phyloP scores from a whole-genome alignment of 257 asterid genomes.

The Leonotis leonurus region DNA sequence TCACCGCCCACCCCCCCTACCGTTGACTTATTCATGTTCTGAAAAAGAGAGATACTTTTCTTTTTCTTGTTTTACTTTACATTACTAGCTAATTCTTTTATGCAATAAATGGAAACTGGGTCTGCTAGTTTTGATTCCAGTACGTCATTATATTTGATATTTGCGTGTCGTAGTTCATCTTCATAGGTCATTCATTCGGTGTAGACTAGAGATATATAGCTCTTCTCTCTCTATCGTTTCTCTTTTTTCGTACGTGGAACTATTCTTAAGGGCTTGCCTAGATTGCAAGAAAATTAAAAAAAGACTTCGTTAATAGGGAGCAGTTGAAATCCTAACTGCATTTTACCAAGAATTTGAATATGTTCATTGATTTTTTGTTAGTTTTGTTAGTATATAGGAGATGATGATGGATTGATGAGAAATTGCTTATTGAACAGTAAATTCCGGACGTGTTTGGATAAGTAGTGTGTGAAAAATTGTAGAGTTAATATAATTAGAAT shows the following conservation, averaged over 20 bases:
- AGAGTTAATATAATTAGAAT: neutral
- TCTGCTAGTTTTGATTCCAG: neutral
- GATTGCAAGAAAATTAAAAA: no score
- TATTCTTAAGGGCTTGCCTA: neutral
- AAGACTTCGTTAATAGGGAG: neutral
- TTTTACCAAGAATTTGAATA: slow-evolving; percentile 25
- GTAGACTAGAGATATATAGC: no score
- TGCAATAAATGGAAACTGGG: slow-evolving; percentile 28
- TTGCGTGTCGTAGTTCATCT: neutral
- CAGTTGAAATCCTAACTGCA: slow-evolving; percentile 30
- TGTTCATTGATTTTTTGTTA: neutral
- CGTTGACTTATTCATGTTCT: slow-evolving; percentile 29
- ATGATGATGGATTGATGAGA: neutral
- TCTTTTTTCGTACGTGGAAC: neutral
- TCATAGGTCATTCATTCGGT: neutral
- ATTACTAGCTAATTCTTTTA: neutral
- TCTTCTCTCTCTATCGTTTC: neutral
- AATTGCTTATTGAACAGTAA: neutral
- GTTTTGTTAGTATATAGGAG: slow-evolving; percentile 15
- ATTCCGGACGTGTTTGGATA: neutral
- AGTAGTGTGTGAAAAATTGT: no score
- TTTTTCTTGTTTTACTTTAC: no score
- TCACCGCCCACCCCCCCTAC: slow-evolving; percentile 14
- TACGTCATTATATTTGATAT: neutral
- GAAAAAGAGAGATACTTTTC: no score